Conservation (phyloP, 306 rosid genomes). For the Citrullus mucosospermus region DNA sequence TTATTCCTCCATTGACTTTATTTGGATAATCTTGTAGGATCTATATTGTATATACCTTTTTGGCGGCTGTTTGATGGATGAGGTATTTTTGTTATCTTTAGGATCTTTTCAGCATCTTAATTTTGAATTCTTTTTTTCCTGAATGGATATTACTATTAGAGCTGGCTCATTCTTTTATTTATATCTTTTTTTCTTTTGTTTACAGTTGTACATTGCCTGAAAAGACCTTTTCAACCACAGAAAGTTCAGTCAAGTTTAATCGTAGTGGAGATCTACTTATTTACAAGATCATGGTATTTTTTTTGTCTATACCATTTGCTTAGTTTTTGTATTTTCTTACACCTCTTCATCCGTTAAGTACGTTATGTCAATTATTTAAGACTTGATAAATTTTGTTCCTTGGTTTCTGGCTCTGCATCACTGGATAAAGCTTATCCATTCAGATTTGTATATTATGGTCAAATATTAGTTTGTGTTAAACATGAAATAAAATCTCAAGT, state of each 20-base stretch:
- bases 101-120: not conserved
- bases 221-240: conserved; percentile 7
- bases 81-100: conserved; percentile 22
- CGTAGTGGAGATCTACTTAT: not conserved
- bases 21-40: conserved; percentile 37
- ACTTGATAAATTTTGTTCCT: not conserved
- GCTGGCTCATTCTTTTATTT: conserved; percentile 9
- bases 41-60: conserved; percentile 51
- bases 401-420: not conserved
- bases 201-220: conserved; percentile 30
- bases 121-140: conserved; percentile 16
- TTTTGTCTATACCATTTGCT: conserved; percentile 2
- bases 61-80: conserved; percentile 25
- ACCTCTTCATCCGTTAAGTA: not conserved
- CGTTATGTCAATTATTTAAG: too few species aligned
- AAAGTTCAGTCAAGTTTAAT: not conserved
- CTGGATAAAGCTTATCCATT: not conserved
- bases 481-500: not conserved
- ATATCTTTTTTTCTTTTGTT: not conserved
- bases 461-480: not conserved
- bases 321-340: not conserved
- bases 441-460: not conserved
- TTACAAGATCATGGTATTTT: not conserved
- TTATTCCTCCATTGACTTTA: not conserved
- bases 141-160: conserved; percentile 10